Evolutionary conservation across 257 asterid genomes (phyloP).

Genomic region (Gentiana macrophylla): DNA sequence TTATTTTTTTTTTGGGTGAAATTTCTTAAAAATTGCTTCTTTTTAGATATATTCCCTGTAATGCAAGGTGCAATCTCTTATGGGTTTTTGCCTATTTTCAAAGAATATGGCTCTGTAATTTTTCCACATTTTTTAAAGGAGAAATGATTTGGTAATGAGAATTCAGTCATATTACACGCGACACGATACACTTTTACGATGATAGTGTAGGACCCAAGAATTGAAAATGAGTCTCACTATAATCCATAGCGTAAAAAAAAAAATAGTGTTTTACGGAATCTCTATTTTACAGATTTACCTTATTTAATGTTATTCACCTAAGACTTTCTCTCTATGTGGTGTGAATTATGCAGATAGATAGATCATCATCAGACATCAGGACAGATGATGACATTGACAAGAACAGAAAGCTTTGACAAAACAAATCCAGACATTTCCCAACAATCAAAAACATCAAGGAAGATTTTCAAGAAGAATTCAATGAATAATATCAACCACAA

Average conservation of each 20-base stretch:
- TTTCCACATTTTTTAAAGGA: too few species aligned
- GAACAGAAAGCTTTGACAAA: conserved; percentile 24
- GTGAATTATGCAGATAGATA: conserved; percentile 16
- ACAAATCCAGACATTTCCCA: conserved; percentile 22
- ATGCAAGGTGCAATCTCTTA: neutral
- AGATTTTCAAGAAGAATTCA: conserved; percentile 43
- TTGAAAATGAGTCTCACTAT: too few species aligned
- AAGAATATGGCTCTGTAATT: too few species aligned
- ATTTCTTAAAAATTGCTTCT: too few species aligned
- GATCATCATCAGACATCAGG: conserved; percentile 23
- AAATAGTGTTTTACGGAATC: too few species aligned
- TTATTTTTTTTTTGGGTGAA: neutral
- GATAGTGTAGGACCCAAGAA: too few species aligned
- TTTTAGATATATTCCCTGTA: neutral
- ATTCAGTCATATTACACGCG: too few species aligned
- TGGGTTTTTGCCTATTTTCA: neutral
- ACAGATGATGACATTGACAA: conserved; percentile 28
- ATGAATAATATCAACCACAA: conserved; percentile 39
- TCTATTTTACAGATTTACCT: too few species aligned
- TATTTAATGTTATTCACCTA: too few species aligned
- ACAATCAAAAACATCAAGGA: conserved; percentile 17
- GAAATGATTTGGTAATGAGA: too few species aligned
- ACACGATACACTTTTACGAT: too few species aligned
- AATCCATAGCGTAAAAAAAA: too few species aligned
- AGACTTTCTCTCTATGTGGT: neutral